phyloP scores from a whole-genome alignment of 2,329 filamentous ascomycete species.

The Hortaea werneckii region DNA sequence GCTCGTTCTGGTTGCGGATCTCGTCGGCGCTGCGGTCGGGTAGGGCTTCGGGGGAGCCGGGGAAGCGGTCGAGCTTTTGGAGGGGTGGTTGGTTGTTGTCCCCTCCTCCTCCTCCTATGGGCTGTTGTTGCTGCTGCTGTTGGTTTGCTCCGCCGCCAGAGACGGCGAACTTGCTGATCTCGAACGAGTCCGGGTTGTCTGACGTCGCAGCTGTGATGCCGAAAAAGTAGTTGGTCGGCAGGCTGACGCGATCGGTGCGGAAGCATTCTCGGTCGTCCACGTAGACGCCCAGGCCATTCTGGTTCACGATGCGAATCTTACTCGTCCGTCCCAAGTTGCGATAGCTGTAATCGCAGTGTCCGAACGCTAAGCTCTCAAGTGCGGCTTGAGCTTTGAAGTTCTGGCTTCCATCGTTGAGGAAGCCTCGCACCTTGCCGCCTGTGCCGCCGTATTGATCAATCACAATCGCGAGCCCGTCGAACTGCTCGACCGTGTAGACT shows the following conservation, averaged over 20 bases:
- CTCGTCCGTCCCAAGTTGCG: constrained; percentile 82
- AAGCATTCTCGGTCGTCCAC: constrained; percentile 78
- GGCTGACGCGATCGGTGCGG: constrained; percentile 61
- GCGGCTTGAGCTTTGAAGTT: constrained; percentile 68
- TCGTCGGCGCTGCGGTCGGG: constrained; percentile 23
- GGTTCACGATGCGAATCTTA: constrained; percentile 63
- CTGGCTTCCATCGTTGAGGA: constrained; percentile 80
- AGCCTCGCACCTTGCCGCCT: constrained; percentile 76
- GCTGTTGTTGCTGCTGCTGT: constrained; percentile 22
- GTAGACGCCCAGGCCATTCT: constrained; percentile 60
- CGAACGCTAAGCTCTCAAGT: constrained; percentile 81
- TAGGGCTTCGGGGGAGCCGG: constrained; percentile 33
- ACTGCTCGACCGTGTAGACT: constrained; percentile 73
- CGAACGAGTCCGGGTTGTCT: constrained; percentile 88
- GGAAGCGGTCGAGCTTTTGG: constrained; percentile 27
- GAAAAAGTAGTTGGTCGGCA: constrained; percentile 72
- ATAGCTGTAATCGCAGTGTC: constrained; percentile 83
- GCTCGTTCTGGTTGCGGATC: constrained; percentile 40
- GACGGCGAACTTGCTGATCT: constrained; percentile 78
- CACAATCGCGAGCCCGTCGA: constrained; percentile 83
- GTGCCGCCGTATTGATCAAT: constrained; percentile 72
- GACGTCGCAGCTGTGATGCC: constrained; percentile 81
- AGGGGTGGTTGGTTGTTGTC: constrained; percentile 5
- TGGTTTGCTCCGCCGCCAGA: constrained; percentile 30
- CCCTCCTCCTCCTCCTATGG: constrained; percentile 10